Evolutionary conservation across 164 flowering plant genomes (phyloP), one percentile per base, ranked within the genome.

Genomic region (Euptelea pleiosperma): DNA sequence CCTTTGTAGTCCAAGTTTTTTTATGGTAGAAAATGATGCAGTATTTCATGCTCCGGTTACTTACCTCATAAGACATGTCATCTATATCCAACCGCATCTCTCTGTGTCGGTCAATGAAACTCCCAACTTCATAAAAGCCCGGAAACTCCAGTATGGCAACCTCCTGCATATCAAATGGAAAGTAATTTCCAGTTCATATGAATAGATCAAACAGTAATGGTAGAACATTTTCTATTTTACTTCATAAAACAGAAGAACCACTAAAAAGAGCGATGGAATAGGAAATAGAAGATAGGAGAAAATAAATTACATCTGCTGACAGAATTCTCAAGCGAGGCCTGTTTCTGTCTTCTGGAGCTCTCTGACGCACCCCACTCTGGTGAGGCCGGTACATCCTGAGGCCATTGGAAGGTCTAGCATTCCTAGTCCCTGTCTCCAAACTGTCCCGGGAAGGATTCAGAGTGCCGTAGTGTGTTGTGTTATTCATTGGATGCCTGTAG

Each of bases 41-140:
- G n/a, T n/a, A n/a, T n/a, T n/a, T n/a, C n/a, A n/a, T n/a, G n/a
- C n/a, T n/a, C n/a, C n/a, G n/a, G 19, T n/a, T n/a, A 37, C 61
- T 59, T 74, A 85, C 99, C 91, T 93, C 99, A 66, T 93, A 90
- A 26, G 97, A 80, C 99, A 90, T 93, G 70, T 85, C 79, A 66
- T 93, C 97, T 62, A 91, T 82, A 62, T 94, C 96, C 81, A 94
- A 56, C 39, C 97, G 85, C 93, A 94, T 76, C 52, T 85, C 97
- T 60, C 87, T 75, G 67, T 86, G 91, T 53, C 72, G 82, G 60
- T 93, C 97, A 64, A 56, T 29, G 5, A 55, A 53, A 65, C 68
- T 67, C 6, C 72, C 77, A 16, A 58, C 77, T 60, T 78, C 90
- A 59, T 77, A 73, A 49, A 61, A 62, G 21, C 75, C 86, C 29